phyloP scores from a whole-genome alignment of 2,329 filamentous ascomycete genomes.

The Chaetomiaceae sp. region DNA sequence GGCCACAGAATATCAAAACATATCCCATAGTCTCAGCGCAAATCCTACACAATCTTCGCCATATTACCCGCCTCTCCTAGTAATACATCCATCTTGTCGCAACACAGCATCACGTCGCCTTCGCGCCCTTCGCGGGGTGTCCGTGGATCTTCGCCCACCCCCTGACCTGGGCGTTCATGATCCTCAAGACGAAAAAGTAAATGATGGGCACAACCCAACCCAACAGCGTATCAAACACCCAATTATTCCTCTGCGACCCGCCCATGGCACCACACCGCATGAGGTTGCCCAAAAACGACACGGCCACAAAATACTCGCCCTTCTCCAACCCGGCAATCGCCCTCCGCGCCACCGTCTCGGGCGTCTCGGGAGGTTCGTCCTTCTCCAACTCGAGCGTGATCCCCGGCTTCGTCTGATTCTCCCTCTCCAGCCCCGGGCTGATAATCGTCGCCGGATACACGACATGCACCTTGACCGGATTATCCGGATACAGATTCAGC shows the following conservation, averaged over 20 bases:
- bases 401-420: constrained; percentile 74
- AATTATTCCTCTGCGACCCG: constrained; percentile 54
- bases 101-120: not conserved
- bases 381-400: constrained; percentile 77
- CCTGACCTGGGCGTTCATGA: constrained; percentile 55
- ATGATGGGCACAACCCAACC: constrained; percentile 50
- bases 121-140: constrained; percentile 39
- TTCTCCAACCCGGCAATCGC: constrained; percentile 72
- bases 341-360: constrained; percentile 68
- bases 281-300: constrained; percentile 65
- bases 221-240: constrained; percentile 56
- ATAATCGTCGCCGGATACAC: constrained; percentile 82
- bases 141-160: constrained; percentile 55
- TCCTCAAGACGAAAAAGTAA: constrained; percentile 54
- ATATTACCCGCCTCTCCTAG: too few relatives aligned
- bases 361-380: constrained; percentile 72
- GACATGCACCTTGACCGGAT: constrained; percentile 68
- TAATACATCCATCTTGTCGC: not conserved
- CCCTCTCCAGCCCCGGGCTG: constrained; percentile 67
- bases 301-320: constrained; percentile 75
- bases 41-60: too few relatives aligned
- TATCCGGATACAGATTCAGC: constrained; percentile 74
- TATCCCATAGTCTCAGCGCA: too few relatives aligned
- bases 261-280: constrained; percentile 63
- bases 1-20: too few relatives aligned